phyloP scores from a whole-genome alignment of 257 asterid species.

The Forsythia suspensa region DNA sequence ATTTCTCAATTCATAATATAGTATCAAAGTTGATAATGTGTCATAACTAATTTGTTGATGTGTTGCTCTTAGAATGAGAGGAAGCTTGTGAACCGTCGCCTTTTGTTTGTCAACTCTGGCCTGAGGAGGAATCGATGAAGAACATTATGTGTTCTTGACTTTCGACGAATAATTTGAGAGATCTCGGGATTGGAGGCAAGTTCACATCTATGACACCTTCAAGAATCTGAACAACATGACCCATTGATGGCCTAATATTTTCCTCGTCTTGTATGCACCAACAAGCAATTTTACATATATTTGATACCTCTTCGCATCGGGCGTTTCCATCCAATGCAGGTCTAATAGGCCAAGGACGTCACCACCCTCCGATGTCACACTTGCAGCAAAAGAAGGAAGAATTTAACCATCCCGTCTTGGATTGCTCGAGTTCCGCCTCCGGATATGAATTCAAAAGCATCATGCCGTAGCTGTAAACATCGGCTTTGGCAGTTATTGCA shows the following conservation, averaged over 20 bases:
- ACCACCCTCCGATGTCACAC: constrained; percentile 26
- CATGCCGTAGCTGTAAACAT: constrained; percentile 53
- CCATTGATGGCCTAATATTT: constrained; percentile 44
- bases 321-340: constrained; percentile 22
- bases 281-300: constrained; percentile 38
- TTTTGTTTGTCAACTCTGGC: constrained; percentile 45
- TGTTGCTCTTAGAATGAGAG: constrained; percentile 20
- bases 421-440: constrained; percentile 42
- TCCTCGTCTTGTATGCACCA: constrained; percentile 60
- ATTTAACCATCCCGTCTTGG: constrained; percentile 32
- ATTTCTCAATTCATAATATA: too few relatives aligned
- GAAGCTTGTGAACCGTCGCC: constrained; percentile 44
- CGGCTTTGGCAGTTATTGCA: constrained; percentile 50
- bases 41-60: too few relatives aligned
- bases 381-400: constrained; percentile 36
- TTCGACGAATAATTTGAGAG: constrained; percentile 50
- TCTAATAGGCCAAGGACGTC: constrained; percentile 40
- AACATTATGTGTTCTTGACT: constrained; percentile 50
- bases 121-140: constrained; percentile 68
- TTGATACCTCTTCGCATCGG: constrained; percentile 39
- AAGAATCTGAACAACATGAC: constrained; percentile 47
- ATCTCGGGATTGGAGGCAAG: constrained; percentile 43
- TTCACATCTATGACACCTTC: constrained; percentile 46
- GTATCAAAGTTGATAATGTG: too few relatives aligned
- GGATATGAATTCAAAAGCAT: constrained; percentile 49